Conservation (phyloP, 192 early-diverging fungal species). For the Coemansia sp. region DNA sequence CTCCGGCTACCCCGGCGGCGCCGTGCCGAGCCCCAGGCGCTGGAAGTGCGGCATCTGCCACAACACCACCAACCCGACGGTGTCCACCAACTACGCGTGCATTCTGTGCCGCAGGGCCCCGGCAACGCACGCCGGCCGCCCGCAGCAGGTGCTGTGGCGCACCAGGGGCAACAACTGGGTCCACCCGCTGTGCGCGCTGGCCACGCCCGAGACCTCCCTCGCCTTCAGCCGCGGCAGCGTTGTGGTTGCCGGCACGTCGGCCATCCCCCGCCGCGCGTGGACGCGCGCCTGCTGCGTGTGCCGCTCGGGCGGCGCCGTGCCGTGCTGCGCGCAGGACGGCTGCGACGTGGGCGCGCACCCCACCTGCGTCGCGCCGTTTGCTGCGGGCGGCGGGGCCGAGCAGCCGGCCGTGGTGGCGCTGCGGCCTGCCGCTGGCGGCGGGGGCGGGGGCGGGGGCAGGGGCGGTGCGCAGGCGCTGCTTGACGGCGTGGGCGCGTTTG, state of each 20-base stretch:
- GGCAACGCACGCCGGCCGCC: not conserved
- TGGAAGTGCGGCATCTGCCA: constrained; percentile 63
- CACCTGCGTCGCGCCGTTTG: constrained; percentile 16
- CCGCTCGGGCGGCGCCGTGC: constrained; percentile 19
- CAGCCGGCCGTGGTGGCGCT: not conserved
- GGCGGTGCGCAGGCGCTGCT: not conserved
- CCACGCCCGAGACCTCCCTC: constrained; percentile 57
- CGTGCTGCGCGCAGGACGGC: constrained; percentile 9
- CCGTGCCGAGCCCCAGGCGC: constrained; percentile 22
- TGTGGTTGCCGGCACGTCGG: constrained; percentile 22
- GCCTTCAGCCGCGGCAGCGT: constrained; percentile 28
- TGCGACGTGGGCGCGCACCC: constrained; percentile 34
- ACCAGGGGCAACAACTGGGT: constrained; percentile 78
- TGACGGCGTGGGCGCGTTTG: not conserved
- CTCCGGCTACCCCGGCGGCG: constrained; percentile 36
- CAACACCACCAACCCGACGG: constrained; percentile 59
- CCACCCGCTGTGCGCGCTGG: constrained; percentile 66
- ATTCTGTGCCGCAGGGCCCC: constrained; percentile 57
- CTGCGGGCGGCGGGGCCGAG: not conserved
- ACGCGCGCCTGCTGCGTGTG: constrained; percentile 31
- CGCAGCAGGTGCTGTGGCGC: constrained; percentile 58
- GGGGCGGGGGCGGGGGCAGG: too few species aligned
- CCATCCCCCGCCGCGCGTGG: constrained; percentile 32
- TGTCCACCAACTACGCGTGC: constrained; percentile 64
- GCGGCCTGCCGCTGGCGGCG: not conserved